Base-by-base conservation (phyloP, 176 grass and related monocot species). In the Carex parvula region DNA sequence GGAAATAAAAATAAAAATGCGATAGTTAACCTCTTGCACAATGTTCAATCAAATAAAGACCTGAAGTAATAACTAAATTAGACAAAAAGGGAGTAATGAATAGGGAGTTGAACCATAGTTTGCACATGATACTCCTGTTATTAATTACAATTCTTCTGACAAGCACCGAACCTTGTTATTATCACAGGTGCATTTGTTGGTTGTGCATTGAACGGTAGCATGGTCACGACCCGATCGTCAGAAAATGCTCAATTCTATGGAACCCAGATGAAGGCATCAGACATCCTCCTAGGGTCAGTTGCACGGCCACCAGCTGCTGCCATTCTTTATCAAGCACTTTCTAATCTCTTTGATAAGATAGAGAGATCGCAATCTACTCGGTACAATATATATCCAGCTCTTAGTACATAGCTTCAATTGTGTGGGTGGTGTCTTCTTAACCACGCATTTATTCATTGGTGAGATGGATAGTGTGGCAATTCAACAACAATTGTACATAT, bases 241-340 rank as follows among this genome's bases (percentile, higher is more conserved):
- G 88, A 88, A 85, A 99, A 99, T 90, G 85, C 85, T 53, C 86
- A 35, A 8, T 98, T 98, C 77, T 98, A 95, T 39, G 93, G 96
- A 11, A 89, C 83, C 60, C 85, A 75, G 6, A 60, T 94, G 26
- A 90, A 90, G 75, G 91, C 91, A 77, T 86, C 80, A n/a, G 93
- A 99, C 29, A 99, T 99, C 58, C 96, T 99, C 79, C 82, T 99
- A 16, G 96, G 93, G 6, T 89, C 96, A 4, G 13, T 93, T 70
- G 70, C 84, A 53, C 87, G 71, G 26, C 96, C 93, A 8, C 91
- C 86, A 3, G 91, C 91, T 48, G 91, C 89, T 5, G 64, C 88
- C 12, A 75, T 86, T 59, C 89, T 97, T 71, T 94, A 97, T 57
- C 84, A 80, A 70, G 88, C 93, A 76, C 84, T 95, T 6, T 90